phyloP scores from a whole-genome alignment of 83 land plant species.

The Picea abies region DNA sequence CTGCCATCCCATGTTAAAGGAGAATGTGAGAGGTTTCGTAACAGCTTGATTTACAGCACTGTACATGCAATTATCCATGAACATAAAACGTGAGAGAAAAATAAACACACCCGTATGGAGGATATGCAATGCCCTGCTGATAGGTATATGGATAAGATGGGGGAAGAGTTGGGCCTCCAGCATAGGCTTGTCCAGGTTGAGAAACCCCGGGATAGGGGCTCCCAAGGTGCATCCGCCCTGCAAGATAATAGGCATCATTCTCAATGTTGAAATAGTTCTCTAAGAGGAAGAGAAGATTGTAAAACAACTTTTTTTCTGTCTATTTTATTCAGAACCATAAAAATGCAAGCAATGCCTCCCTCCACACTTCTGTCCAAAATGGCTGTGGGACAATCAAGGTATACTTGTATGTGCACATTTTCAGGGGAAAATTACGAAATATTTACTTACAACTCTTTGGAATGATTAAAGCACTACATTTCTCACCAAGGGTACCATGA shows the following conservation, averaged over 20 bases:
- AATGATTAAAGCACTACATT: not conserved
- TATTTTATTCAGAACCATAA: not conserved
- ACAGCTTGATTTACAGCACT: not conserved
- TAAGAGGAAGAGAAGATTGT: not conserved
- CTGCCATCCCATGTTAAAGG: conserved; percentile 29
- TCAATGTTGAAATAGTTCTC: not conserved
- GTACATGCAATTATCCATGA: not conserved
- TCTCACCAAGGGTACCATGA: not conserved
- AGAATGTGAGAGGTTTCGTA: not conserved
- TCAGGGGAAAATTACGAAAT: not conserved
- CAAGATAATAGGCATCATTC: conserved; percentile 4
- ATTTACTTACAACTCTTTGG: not conserved
- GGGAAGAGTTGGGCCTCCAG: conserved; percentile 48
- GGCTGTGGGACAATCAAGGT: not conserved
- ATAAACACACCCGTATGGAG: conserved; percentile 48
- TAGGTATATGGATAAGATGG: conserved; percentile 51
- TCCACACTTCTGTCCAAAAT: too few relatives aligned
- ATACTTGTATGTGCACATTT: not conserved
- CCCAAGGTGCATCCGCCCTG: conserved; percentile 41
- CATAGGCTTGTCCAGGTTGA: conserved; percentile 41
- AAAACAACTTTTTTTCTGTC: not conserved
- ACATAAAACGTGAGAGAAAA: not conserved
- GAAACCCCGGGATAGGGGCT: conserved; percentile 38
- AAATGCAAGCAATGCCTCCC: not conserved
- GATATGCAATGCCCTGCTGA: conserved; percentile 53